Base-by-base conservation (phyloP, 441 rosid genomes). In the Bocquillonia castaneifolia region DNA sequence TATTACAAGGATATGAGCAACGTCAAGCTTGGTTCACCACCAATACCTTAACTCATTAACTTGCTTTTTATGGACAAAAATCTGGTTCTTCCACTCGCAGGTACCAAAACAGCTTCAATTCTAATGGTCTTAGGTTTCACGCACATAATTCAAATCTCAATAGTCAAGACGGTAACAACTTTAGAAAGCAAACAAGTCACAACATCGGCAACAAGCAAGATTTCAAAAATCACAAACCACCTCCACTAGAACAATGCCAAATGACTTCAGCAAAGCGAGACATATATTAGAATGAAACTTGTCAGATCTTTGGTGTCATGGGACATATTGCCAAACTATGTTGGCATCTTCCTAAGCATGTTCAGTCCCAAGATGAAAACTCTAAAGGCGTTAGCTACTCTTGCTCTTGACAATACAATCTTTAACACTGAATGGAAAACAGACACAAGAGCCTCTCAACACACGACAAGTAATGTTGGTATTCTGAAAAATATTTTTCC, bases 321-420 rank as follows among this genome's bases (percentile, higher is more conserved):
- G 29, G 63, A 0, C 47, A 59, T 15, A 6, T 59, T 39, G 29
- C 45, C 34, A 59, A 34, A 20, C 8, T 37, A 3, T 59, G 47
- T 22, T 59, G 29, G 18, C 29, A 59, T 59, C 17, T 59, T 7
- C 36, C 63, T 4, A 59, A 59, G n/a, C n/a, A n/a, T n/a, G n/a
- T n/a, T 2, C 63, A 59, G 12, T 0, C 14, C 0, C 45, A 36
- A n/a, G 47, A 53, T 36, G 48, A 40, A n/a, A 3, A 13, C 10
- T 40, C 45, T 13, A 40, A 40, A 40, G 45, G 45, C 45, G 10
- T 12, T 40, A 12, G 45, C 25, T 25, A 14, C 70, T 2, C 70
- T 72, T 22, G 65, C 52, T n/a, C 39, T 72, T 17, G 70, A 65
- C 53, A 72, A 45, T 18, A 23, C 53, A 1, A n/a, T 65, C 18